phyloP scores from a whole-genome alignment of 192 early-diverging fungal species.

The Phlyctochytrium arcticum region DNA sequence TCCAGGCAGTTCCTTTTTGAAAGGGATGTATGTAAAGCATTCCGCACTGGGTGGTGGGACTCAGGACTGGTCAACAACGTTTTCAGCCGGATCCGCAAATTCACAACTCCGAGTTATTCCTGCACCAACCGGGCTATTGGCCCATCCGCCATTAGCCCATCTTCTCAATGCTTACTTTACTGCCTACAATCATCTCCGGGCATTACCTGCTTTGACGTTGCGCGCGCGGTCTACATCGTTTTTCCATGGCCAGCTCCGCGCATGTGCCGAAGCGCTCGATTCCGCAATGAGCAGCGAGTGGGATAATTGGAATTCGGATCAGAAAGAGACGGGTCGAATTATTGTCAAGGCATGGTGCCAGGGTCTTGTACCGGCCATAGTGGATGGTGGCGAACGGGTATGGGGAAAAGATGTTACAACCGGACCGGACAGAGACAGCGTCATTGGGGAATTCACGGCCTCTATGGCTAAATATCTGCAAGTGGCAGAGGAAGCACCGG shows the following conservation, averaged over 20 bases:
- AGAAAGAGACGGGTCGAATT: not conserved
- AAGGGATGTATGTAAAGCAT: conserved; percentile 10
- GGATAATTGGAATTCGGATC: not conserved
- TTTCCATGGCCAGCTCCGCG: not conserved
- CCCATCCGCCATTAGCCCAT: conserved; percentile 62
- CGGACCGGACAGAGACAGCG: too few species aligned
- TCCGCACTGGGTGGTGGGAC: not conserved
- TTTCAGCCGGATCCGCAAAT: not conserved
- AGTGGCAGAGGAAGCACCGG: too few species aligned
- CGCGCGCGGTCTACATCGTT: not conserved
- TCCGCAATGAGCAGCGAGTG: not conserved
- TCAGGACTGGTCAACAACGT: not conserved
- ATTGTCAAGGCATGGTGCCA: not conserved
- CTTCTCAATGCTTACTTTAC: conserved; percentile 63
- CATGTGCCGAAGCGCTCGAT: not conserved
- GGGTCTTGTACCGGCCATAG: not conserved
- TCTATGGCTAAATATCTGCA: too few species aligned
- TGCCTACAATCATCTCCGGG: conserved; percentile 62
- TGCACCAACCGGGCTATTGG: conserved; percentile 51
- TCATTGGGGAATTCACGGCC: too few species aligned
- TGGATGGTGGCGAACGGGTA: conserved; percentile 1
- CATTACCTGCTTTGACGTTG: conserved; percentile 7
- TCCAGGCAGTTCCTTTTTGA: conserved; percentile 16
- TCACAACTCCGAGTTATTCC: conserved; percentile 27
- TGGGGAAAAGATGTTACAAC: too few species aligned